phyloP scores from a whole-genome alignment of 129 eudicot genomes.

The Mikania micrantha region DNA sequence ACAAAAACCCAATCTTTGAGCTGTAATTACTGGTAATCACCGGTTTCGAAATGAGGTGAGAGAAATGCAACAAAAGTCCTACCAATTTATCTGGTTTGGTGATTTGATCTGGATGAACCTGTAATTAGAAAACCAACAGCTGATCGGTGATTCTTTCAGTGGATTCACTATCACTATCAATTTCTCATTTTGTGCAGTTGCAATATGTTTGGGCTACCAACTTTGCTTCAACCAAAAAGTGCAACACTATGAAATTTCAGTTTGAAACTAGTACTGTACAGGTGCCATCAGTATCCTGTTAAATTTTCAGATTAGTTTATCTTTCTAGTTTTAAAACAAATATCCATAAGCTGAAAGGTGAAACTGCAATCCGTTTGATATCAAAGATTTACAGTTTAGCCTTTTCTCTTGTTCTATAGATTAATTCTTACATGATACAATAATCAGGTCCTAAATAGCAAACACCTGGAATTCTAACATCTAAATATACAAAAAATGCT shows the following conservation, averaged over 20 bases:
- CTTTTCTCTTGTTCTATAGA: not conserved
- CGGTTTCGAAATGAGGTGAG: not conserved
- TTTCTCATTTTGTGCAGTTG: not conserved
- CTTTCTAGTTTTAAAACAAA: not conserved
- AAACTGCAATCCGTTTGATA: constrained; percentile 5
- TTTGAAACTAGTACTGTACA: too few species aligned
- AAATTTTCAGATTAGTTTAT: too few species aligned
- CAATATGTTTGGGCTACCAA: not conserved
- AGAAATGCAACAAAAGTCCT: constrained; percentile 6
- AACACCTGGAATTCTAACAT: not conserved
- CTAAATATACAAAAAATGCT: not conserved
- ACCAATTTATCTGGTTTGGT: constrained; percentile 47
- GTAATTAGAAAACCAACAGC: constrained; percentile 7
- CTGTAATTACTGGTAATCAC: not conserved
- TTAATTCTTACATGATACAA: not conserved
- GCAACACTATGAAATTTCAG: not conserved
- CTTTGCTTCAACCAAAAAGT: not conserved
- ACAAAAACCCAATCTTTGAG: constrained; percentile 11
- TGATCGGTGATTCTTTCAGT: not conserved
- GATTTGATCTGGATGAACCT: constrained; percentile 60
- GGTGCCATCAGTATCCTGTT: too few species aligned
- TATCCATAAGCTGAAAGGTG: not conserved
- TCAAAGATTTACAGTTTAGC: not conserved
- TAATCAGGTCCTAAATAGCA: not conserved
- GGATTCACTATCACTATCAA: not conserved